Percentiles rank a stretch among this genome's conserved stretches.
phyloP scores from a whole-genome alignment of 139 green algal species.

The Eudorina sp. region DNA sequence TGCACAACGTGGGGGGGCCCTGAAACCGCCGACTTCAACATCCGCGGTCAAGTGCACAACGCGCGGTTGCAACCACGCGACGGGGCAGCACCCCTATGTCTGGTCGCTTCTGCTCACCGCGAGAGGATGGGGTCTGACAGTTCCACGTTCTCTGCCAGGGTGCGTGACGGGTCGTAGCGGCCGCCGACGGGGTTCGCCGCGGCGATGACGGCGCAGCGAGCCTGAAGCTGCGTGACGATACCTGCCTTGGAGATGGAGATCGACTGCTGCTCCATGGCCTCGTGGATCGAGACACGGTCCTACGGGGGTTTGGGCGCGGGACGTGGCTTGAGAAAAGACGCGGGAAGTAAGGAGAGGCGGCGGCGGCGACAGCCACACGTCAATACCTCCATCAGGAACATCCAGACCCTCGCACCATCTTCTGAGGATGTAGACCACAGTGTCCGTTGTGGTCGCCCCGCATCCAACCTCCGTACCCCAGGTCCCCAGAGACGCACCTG shows the following conservation, averaged over 20 bases:
- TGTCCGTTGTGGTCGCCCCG: no score
- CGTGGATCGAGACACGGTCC: slow-evolving; percentile 85
- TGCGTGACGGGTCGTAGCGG: slow-evolving; percentile 93
- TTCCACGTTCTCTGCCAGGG: slow-evolving; percentile 84
- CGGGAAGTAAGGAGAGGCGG: no score
- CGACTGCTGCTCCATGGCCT: slow-evolving; percentile 99
- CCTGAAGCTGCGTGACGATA: slow-evolving; percentile 88
- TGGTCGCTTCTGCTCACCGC: slow-evolving; percentile 64
- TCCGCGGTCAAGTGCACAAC: no score
- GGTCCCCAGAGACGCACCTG: slow-evolving; percentile 73
- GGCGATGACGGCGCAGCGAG: slow-evolving; percentile 95
- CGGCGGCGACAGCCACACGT: no score
- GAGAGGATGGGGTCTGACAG: slow-evolving; percentile 98
- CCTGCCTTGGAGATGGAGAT: slow-evolving; percentile 99
- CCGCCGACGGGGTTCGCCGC: slow-evolving; percentile 97
- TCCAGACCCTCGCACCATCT: no score
- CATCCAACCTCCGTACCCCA: no score
- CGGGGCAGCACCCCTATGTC: no score
- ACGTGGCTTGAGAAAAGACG: background rate
- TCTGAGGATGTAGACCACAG: no score
- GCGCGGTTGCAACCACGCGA: no score
- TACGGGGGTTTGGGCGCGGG: background rate
- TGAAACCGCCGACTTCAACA: no score
- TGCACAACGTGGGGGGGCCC: no score
- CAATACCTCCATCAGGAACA: no score